Evolutionary conservation across 257 asterid genomes (phyloP), one percentile per base, ranked within the genome.

Genomic region (Agastache rugosa): DNA sequence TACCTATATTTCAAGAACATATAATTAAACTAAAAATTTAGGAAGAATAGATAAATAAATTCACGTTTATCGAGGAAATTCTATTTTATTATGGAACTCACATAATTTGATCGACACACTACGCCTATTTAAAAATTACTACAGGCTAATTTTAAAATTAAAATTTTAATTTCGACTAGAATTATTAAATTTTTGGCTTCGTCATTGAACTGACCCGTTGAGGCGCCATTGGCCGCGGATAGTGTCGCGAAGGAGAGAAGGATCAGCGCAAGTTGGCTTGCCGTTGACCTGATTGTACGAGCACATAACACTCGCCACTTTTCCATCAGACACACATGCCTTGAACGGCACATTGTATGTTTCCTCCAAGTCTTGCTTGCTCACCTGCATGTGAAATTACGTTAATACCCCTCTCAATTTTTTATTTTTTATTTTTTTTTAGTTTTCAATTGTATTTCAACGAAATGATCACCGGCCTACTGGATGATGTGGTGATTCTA

Each of bases 261-360:
- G 82, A 68, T 94, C 99, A 20, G 99, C 98, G 81, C 99, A 94
- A 5, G 99, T 87, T 20, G 99, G 98, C 71, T 78, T 89, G 63
- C 99, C 99, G 68, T 94, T 94, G 31, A 92, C 97, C 22, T 94
- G 92, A 76, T 94, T 92, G 90, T 94, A 92, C 0, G 98, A 94
- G 66, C 99, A 94, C 99, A 94, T 94, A 1, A 94, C 89, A 80
- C 99, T 94, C 0, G 98, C 98, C 17, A 92, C 99, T 69, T 66
- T 85, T 0, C 99, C 99, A 68, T 94, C 97, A 45, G 56, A 50
- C 39, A 94, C 96, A 80, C 99, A 94, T 3, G 93, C 96, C 75
- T 87, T 94, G 81, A 94, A 94, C 1, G 99, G 99, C 63, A 94
- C 97, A 67, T 94, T 89, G 73, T 88, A 94, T 7, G 98, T 94